phyloP scores from a whole-genome alignment of 129 eudicot species.

The Pulicaria dysenterica region DNA sequence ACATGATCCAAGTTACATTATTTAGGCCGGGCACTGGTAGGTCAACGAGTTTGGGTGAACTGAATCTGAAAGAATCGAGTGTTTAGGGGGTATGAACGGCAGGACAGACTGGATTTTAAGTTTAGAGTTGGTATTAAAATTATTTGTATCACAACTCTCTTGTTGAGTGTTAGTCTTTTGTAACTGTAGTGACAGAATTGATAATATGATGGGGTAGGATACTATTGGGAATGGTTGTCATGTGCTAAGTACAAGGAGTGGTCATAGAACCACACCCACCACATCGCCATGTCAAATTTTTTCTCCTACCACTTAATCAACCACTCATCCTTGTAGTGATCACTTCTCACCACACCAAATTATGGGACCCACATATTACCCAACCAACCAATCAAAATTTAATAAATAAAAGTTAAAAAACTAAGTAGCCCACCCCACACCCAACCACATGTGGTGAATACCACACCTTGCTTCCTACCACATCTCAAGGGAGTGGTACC shows the following conservation, averaged over 20 bases:
- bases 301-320: too few species aligned
- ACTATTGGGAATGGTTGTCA: background rate
- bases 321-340: too few species aligned
- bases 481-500: too few species aligned
- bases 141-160: background rate
- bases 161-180: constrained; percentile 5
- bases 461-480: too few species aligned
- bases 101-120: constrained; percentile 25
- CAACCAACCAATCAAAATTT: too few species aligned
- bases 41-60: background rate
- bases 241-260: background rate
- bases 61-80: constrained; percentile 3
- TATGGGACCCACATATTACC: too few species aligned
- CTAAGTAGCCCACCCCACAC: too few species aligned
- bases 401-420: too few species aligned
- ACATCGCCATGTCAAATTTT: too few species aligned
- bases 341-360: too few species aligned
- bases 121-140: constrained; percentile 8
- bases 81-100: constrained; percentile 5
- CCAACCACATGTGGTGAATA: too few species aligned
- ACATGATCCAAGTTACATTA: background rate
- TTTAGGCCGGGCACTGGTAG: constrained; percentile 4
- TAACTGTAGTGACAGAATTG: background rate
- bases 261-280: too few species aligned
- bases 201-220: background rate